Base-by-base conservation (phyloP, 805 yeast genomes). In the Kodamaea restingae region DNA sequence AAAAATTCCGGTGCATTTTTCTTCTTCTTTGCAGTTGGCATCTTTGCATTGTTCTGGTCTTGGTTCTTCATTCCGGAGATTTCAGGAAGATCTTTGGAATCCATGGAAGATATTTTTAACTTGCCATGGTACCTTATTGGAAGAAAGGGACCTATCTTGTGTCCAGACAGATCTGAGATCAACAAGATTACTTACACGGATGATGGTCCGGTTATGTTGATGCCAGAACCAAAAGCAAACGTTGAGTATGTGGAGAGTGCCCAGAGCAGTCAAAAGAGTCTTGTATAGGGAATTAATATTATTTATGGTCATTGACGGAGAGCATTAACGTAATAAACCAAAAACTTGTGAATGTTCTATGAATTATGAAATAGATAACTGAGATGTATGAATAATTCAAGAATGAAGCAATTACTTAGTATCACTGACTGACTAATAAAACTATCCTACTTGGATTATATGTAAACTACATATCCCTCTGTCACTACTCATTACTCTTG, bases 121-220 rank as follows among this genome's bases (percentile, higher is more conserved):
- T 62, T 73, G 48, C 81, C 81, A 38, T 77, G 81, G 81, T 74
- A 75, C 53, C 47, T 73, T 38, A 63, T 77, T 46, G 82, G 82
- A 33, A 65, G 81, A 58, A 67, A 58, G 41, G 81, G 80, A 51
- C 66, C 71, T 22, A 57, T 62, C 45, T 61, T 76, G 45, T 71
- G 76, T 43, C 80, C 80, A 24, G 80, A 76, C 49, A 63, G 60
- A 50, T 67, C 76, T 20, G 71, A 67, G 43, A 53, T 70, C 32
- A 60, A 53, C 51, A 60, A 50, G 45, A 52, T 61, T 32, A 47
- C 54, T 18, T 53, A 55, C 39, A 43, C 48, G 35, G 36, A 42
- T 20, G 40, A 42, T 15, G 35, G 35, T 18, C 40, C 35, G 11
- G 22, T 37, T 22, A 31, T 37, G 40, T 30, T 30, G 32, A 31